phyloP scores from a whole-genome alignment of 495 filamentous ascomycete species.

The Tuber microsphaerosporum region DNA sequence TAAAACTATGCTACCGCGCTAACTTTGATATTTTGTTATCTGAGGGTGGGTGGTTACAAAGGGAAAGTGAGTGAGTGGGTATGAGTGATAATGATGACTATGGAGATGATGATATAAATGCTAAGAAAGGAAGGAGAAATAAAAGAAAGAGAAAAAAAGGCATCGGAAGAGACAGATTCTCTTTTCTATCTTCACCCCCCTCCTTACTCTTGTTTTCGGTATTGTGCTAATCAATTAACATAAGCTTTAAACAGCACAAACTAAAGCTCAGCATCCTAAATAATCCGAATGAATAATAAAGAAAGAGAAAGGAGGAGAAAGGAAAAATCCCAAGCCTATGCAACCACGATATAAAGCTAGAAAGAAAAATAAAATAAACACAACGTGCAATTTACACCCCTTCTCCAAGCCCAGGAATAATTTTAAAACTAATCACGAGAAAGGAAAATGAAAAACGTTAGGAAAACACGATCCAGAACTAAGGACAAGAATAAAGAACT shows the following conservation, averaged over 20 bases:
- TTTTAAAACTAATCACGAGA: constrained; percentile 27
- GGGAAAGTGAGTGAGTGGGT: background rate
- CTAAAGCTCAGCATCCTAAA: background rate
- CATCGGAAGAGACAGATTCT: background rate
- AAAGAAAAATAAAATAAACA: constrained; percentile 25
- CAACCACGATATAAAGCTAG: constrained; percentile 16
- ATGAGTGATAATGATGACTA: background rate
- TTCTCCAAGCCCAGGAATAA: constrained; percentile 30
- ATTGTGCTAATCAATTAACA: background rate
- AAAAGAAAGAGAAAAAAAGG: background rate
- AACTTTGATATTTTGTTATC: background rate
- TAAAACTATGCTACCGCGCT: background rate
- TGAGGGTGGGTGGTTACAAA: background rate
- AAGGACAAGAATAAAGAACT: constrained; percentile 4
- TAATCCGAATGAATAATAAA: constrained; percentile 19
- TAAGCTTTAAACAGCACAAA: constrained; percentile 1
- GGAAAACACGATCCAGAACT: constrained; percentile 7
- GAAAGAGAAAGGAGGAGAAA: constrained; percentile 18
- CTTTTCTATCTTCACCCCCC: background rate
- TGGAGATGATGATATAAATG: background rate
- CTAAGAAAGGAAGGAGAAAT: background rate
- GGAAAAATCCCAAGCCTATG: constrained; percentile 25
- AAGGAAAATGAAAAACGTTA: constrained; percentile 31
- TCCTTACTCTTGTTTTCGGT: background rate
- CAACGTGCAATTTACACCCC: constrained; percentile 37